These are phyloP conservation scores for Bacterosira constricta DNA, from an alignment of 108 stramenopile species.

Conservation along the genomic window DNA sequence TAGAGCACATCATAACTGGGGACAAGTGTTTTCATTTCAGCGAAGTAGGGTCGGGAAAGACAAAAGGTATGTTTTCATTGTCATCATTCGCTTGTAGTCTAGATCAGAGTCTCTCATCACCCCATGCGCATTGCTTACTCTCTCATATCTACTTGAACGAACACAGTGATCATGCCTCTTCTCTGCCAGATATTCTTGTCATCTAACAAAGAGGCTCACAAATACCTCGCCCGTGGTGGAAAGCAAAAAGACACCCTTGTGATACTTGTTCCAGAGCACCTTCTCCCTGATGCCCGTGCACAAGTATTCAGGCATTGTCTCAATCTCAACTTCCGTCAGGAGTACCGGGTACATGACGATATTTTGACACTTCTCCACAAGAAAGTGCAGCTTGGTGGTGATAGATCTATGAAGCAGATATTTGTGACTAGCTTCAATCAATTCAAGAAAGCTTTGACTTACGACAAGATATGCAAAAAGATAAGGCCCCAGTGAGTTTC, in stretches of 20 bases:
- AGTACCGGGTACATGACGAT: constrained; percentile 58
- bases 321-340: constrained; percentile 54
- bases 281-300: constrained; percentile 53
- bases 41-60: constrained; percentile 51
- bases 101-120: no score
- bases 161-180: constrained; percentile 51
- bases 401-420: constrained; percentile 40
- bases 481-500: constrained; percentile 52
- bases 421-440: constrained; percentile 64
- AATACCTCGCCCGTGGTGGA: constrained; percentile 47
- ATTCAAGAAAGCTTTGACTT: constrained; percentile 62
- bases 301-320: constrained; percentile 58
- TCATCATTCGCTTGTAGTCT: no score
- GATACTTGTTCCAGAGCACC: constrained; percentile 58
- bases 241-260: constrained; percentile 50
- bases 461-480: constrained; percentile 57
- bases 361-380: constrained; percentile 50
- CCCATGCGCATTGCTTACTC: no score
- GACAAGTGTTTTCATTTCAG: constrained; percentile 58
- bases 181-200: constrained; percentile 56
- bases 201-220: constrained; percentile 45
- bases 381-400: constrained; percentile 28
- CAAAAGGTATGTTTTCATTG: constrained; percentile 10
- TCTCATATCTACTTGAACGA: constrained; percentile 3
- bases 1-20: constrained; percentile 50